A percentile compares a stretch with the other conserved stretches of the same genome.
phyloP scores from a whole-genome alignment of 768 basidiomycete species.

The Tylopilus subfusipes region DNA sequence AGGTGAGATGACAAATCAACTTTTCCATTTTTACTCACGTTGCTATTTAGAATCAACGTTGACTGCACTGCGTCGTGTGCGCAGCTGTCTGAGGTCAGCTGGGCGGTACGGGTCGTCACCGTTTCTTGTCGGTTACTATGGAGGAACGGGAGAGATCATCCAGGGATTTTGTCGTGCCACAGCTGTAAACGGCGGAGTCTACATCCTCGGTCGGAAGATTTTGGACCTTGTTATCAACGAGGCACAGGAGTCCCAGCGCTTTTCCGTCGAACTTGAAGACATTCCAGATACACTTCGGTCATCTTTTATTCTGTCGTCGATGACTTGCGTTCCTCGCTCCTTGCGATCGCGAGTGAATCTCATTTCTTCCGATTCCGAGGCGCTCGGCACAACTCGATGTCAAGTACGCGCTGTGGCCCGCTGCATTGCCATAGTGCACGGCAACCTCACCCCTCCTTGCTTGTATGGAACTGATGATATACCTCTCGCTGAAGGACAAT shows the following conservation, averaged over 20 bases:
- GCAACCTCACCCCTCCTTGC: constrained; percentile 23
- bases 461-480: constrained; percentile 26
- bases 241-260: constrained; percentile 23
- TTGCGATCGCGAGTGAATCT: constrained; percentile 24
- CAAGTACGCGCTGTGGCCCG: constrained; percentile 35
- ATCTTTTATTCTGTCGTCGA: constrained; percentile 52
- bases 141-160: constrained; percentile 85
- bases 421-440: constrained; percentile 51
- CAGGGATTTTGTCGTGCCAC: constrained; percentile 89
- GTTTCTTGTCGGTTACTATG: constrained; percentile 94
- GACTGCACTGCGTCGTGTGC: constrained; percentile 64
- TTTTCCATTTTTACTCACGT: constrained; percentile 4
- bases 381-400: not conserved
- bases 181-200: constrained; percentile 75
- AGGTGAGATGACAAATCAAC: constrained; percentile 41
- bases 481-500: constrained; percentile 17
- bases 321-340: constrained; percentile 31
- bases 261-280: constrained; percentile 52
- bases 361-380: constrained; percentile 7
- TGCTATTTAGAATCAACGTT: constrained; percentile 56
- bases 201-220: constrained; percentile 57
- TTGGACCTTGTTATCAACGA: constrained; percentile 30
- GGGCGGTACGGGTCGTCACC: constrained; percentile 87
- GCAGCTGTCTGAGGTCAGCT: constrained; percentile 68
- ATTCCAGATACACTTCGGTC: constrained; percentile 58